Conservation (phyloP, 495 filamentous ascomycete species). For the Penicilliopsis zonata region DNA sequence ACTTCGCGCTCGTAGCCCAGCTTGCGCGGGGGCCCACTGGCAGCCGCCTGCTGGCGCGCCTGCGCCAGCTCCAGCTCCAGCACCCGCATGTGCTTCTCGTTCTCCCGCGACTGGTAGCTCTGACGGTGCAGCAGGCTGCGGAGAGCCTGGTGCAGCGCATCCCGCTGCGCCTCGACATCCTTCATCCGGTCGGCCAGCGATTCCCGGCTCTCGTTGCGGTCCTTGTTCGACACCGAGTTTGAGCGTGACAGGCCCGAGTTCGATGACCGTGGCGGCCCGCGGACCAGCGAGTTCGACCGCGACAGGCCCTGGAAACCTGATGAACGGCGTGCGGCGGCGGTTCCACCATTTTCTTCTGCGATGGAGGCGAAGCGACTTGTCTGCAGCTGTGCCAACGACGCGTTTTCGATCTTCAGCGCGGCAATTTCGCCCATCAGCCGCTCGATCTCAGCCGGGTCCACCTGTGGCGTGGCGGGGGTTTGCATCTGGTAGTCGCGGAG, state of each 20-base stretch:
- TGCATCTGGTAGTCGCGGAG: slow-evolving; percentile 71
- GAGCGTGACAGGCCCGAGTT: slow-evolving; percentile 37
- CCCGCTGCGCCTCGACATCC: slow-evolving; percentile 85
- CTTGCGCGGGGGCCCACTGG: slow-evolving; percentile 54
- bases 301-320: slow-evolving; percentile 29
- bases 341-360: slow-evolving; percentile 47
- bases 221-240: slow-evolving; percentile 51
- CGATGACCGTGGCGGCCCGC: slow-evolving; percentile 24
- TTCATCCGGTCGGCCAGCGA: slow-evolving; percentile 74
- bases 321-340: background rate
- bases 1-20: slow-evolving; percentile 79
- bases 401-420: slow-evolving; percentile 41
- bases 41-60: slow-evolving; percentile 52
- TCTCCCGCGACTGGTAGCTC: slow-evolving; percentile 66
- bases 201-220: slow-evolving; percentile 53
- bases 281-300: slow-evolving; percentile 51
- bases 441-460: slow-evolving; percentile 64
- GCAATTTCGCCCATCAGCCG: slow-evolving; percentile 57
- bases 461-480: slow-evolving; percentile 44
- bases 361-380: slow-evolving; percentile 48
- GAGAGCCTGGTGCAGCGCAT: slow-evolving; percentile 78
- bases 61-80: slow-evolving; percentile 71
- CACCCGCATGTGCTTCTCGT: slow-evolving; percentile 59
- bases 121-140: slow-evolving; percentile 82
- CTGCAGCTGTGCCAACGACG: slow-evolving; percentile 38